phyloP scores from a whole-genome alignment of 176 grass and related monocot genomes.

The Areca catechu region DNA sequence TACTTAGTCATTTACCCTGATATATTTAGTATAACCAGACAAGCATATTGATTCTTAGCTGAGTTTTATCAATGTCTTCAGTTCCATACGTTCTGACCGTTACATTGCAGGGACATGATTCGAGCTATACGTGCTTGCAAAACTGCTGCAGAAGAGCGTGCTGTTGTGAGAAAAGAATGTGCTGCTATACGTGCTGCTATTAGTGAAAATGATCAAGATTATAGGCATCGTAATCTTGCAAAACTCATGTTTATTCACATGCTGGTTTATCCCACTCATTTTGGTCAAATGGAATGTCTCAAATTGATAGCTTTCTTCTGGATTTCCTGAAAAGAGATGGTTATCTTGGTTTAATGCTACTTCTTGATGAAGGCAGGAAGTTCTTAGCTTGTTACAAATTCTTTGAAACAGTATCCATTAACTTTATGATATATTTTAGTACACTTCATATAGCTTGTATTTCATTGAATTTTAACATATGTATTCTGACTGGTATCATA shows the following conservation, averaged over 20 bases:
- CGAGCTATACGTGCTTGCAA: slow-evolving; percentile 88
- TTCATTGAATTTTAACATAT: no score
- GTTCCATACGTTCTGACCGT: not conserved
- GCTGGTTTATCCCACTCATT: slow-evolving; percentile 99
- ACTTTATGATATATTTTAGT: not conserved
- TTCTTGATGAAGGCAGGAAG: slow-evolving; percentile 99
- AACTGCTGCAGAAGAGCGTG: slow-evolving; percentile 97
- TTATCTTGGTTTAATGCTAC: slow-evolving; percentile 90
- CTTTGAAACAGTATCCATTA: slow-evolving; percentile 95
- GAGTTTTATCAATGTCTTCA: not conserved
- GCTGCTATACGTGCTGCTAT: slow-evolving; percentile 92
- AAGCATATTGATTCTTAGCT: no score
- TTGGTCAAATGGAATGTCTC: slow-evolving; percentile 99
- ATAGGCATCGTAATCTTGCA: slow-evolving; percentile 89
- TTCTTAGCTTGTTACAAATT: slow-evolving; percentile 99
- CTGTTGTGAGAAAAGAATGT: slow-evolving; percentile 95
- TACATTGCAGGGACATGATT: slow-evolving; percentile 85
- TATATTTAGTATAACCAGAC: no score
- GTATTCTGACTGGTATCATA: no score
- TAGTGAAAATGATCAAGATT: slow-evolving; percentile 83
- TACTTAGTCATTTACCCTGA: no score
- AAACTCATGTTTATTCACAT: slow-evolving; percentile 99
- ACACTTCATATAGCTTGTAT: no score
- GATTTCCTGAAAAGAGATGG: slow-evolving; percentile 95
- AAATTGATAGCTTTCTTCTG: slow-evolving; percentile 94